Base-by-base conservation (phyloP, 2,329 filamentous ascomycete species). In the Ilyonectria destructans region DNA sequence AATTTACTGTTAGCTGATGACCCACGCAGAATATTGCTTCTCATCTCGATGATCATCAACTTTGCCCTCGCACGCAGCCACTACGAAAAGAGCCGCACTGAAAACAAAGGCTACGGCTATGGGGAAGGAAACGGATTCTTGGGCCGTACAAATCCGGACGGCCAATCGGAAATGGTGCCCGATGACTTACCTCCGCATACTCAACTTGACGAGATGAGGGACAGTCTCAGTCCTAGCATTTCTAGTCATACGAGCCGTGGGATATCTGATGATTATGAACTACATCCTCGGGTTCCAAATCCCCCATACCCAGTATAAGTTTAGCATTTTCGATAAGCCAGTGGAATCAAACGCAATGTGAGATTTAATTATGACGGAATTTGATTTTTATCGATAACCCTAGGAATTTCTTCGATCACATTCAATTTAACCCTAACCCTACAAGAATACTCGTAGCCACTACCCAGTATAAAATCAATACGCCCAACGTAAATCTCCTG, bases 31-130 rank as follows among this genome's bases (percentile, higher is more conserved):
- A n/a, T 31, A 6, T 9, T 51, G 6, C 9, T 51, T n/a, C 15
- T 51, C 23, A n/a, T 51, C 12, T 51, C 23, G 2, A 51, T 51
- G 7, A 6, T 51, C 48, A 7, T 51, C 37, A 15, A 31, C 45
- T 4, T 57, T 57, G 54, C 54, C 3, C 37, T 57, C 7, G 54
- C 37, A n/a, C 23, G 35, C 7, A 31, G 12, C 15, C 54, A 57
- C 54, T 45, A 57, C 23, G 12, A 29, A 3, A 45, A 9, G 10
- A 57, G 31, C 8, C 54, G 37, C 10, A n/a, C 21, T 2, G 37
- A 43, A 26, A 57, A 57, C 13, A 31, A 57, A 17, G 37, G 54
- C 6, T 45, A 57, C 10, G 54, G 54, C 15, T 45, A 57, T 29
- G 31, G 35, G 7, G 23, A 31, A 7, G n/a, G 6, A 9, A 57